These are phyloP conservation scores for Claviceps spartinae DNA, from an alignment of 2,329 filamentous ascomycete genomes.

Conservation along the genomic window DNA sequence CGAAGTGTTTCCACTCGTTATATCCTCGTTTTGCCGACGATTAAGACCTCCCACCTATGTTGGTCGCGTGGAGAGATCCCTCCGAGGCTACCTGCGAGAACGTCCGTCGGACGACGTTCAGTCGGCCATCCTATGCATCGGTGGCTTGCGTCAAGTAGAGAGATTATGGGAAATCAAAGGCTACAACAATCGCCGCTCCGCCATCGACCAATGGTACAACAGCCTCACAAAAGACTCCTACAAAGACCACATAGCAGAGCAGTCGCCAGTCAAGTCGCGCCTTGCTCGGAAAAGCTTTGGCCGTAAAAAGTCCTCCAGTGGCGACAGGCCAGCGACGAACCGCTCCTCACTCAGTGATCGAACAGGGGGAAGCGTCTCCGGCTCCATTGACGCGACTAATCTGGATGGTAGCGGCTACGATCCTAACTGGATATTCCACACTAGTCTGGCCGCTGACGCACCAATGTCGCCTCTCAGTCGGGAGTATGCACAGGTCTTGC, in stretches of 20 bases:
- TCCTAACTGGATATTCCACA: conserved; percentile 38
- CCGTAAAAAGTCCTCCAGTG: conserved; percentile 40
- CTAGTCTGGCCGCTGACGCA: conserved; percentile 45
- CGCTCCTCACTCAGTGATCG: conserved; percentile 14
- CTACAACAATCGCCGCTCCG: conserved; percentile 44
- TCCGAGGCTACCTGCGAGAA: conserved; percentile 50
- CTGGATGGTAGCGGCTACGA: conserved; percentile 15
- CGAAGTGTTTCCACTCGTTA: conserved; percentile 49
- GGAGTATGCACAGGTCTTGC: conserved; percentile 35
- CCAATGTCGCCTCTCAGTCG: conserved; percentile 43
- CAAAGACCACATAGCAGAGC: conserved; percentile 26
- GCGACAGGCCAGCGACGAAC: conserved; percentile 11
- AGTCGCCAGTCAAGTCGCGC: conserved; percentile 31
- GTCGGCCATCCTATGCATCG: conserved; percentile 44
- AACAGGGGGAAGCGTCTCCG: conserved; percentile 15
- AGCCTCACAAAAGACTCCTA: conserved; percentile 32
- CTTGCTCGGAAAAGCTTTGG: conserved; percentile 39
- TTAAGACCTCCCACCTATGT: conserved; percentile 51
- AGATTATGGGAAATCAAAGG: conserved; percentile 53
- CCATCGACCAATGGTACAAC: conserved; percentile 47
- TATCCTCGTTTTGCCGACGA: conserved; percentile 50
- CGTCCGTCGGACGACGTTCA: conserved; percentile 50
- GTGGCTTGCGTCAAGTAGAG: conserved; percentile 49
- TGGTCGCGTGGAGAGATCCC: conserved; percentile 45
- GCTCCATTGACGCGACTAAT: conserved; percentile 18